Evolutionary conservation across 768 basidiomycete species (phyloP).

Genomic region (Rubroboletus satanas): DNA sequence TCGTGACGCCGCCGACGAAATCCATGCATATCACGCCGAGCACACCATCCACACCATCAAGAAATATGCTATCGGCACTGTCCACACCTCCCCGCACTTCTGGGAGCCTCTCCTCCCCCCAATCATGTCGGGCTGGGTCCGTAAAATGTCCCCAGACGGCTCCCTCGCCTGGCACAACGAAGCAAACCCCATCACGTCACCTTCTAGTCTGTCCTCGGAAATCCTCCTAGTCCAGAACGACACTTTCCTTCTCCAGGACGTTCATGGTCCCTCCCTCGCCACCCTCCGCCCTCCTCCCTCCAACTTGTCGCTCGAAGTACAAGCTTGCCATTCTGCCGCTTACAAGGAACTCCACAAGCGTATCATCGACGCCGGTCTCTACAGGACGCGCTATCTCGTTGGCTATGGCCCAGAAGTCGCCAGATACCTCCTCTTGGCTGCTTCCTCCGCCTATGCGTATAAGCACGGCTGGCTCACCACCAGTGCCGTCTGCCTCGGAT

Average conservation of each 20-base stretch:
- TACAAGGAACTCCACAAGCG: conserved; percentile 77
- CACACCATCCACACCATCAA: conserved; percentile 28
- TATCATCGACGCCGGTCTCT: conserved; percentile 76
- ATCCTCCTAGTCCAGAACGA: conserved; percentile 58
- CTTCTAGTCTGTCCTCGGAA: conserved; percentile 42
- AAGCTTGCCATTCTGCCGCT: conserved; percentile 67
- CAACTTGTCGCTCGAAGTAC: conserved; percentile 50
- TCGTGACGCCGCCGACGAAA: conserved; percentile 91
- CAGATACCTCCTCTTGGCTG: conserved; percentile 70
- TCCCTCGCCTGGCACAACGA: conserved; percentile 58
- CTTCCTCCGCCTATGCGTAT: conserved; percentile 59
- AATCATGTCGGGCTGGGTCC: conserved; percentile 79
- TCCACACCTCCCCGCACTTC: conserved; percentile 45
- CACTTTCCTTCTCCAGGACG: conserved; percentile 16
- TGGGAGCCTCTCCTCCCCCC: conserved; percentile 87
- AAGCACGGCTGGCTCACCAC: conserved; percentile 57
- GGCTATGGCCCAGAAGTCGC: conserved; percentile 88
- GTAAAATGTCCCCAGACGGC: conserved; percentile 45
- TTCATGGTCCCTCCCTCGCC: conserved; percentile 39
- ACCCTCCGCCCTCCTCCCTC: conserved; percentile 54
- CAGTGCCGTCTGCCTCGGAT: conserved; percentile 79
- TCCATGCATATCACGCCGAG: conserved; percentile 83
- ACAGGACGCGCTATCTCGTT: conserved; percentile 74
- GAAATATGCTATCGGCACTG: conserved; percentile 63
- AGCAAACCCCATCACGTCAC: conserved; percentile 42